Evolutionary conservation across 2,329 filamentous ascomycete species (phyloP), one percentile per base, ranked within the genome.

Genomic region (Westerdykella ornata): DNA sequence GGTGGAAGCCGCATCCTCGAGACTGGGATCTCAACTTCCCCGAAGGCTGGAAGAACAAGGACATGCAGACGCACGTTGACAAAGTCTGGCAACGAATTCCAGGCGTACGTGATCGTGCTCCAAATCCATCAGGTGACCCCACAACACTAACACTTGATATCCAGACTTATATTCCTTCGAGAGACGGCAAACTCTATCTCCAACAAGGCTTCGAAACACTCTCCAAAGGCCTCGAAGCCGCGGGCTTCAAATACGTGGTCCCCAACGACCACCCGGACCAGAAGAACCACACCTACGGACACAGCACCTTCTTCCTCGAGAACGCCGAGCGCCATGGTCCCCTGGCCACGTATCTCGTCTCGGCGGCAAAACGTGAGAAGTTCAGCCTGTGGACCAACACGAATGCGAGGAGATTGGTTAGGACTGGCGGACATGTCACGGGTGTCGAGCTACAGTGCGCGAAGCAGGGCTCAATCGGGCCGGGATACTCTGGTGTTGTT

Each of bases 1-100:
- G 77, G 73, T 82, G 77, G 72, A 78, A 75, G 56, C 73, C 83
- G 0, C 76, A 80, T 47, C 70, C 74, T 6, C 60, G 64, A 5
- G 84, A 87, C 57, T 86, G 81, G 70, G 78, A 86, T 56, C 73
- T 77, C 56, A 82, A 83, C 59, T 87, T 84, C 67, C 83, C 83
- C 1, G 48, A 66, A 1, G 82, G 82, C 16, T 88, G 83, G 83
- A 79, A 82, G 61, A 72, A 74, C 17, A 58, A 63, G 3, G 81
- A 85, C 50, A 75, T 86, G 62, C 60, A 66, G 39, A 58, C 66
- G 12, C 74, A 80, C 3, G 76, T 78, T 4, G 63, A 73, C 13
- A 74, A 76, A 30, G 77, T 82, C 5, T 87, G 84, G 54, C 61
- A 69, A 13, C 72, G 81, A 15, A 85, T 85, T 45, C 81, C 82